Evolutionary conservation across 2,329 filamentous ascomycete species (phyloP), one percentile per base, ranked within the genome.

Genomic region (Alternaria dauci): DNA sequence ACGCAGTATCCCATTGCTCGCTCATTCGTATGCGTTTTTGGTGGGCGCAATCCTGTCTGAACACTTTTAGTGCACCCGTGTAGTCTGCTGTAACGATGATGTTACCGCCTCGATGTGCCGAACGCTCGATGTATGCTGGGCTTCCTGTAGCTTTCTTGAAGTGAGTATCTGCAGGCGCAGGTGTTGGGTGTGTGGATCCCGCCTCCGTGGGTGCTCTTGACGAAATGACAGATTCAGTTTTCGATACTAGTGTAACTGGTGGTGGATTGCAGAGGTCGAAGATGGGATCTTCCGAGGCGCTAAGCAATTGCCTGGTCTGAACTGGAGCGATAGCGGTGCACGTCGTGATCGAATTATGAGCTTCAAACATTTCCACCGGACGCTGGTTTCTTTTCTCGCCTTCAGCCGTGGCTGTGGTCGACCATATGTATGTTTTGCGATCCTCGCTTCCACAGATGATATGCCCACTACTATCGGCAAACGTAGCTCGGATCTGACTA

Each of bases 231-330:
- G 85, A 85, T 70, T 95, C 92, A 20, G 90, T 88, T 26, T 89
- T 86, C 66, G 90, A 93, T 62, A 94, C 84, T 18, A 98, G 83
- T 7, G 88, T 94, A 16, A 98, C 88, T 0, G 94, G 93, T 0
- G 94, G 95, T 5, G 95, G 95, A 70, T 98, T 98, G 83, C 95
- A 98, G 1, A 98, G 84, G 70, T 97, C 94, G 76, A 93, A 99
- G n/a, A 99, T 87, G 1, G 95, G 94, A 75, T 99, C 94, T 56
- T 92, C 91, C 0, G 93, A 96, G 14, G 87, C 86, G 52, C 91
- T 89, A 0, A 99, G 85, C 2, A 95, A 83, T 71, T 91, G 89
- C 58, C 92, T 87, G 11, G 93, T 93, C 70, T 87, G 88, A 0
- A 87, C 86, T 0, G 95, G 94, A 0, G 94, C 94, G 73, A 97